phyloP scores from a whole-genome alignment of 495 filamentous ascomycete genomes.

The Cercophora samala region DNA sequence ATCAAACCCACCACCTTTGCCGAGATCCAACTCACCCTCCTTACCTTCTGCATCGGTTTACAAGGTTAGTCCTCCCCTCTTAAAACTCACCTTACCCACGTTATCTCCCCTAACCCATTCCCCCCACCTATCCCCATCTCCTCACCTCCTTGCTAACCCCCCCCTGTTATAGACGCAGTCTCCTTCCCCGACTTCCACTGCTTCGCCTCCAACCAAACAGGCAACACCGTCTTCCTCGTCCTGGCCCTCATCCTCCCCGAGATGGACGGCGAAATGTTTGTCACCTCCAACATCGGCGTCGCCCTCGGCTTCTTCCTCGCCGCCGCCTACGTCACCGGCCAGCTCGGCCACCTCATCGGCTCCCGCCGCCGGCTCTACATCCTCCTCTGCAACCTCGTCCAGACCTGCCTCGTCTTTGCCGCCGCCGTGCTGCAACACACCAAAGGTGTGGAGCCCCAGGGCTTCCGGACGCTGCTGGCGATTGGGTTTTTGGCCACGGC shows the following conservation, averaged over 20 bases:
- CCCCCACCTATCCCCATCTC: background rate
- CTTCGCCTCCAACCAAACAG: slow-evolving; percentile 65
- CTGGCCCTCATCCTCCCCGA: slow-evolving; percentile 52
- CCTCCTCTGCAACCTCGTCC: slow-evolving; percentile 48
- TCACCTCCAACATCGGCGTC: slow-evolving; percentile 50
- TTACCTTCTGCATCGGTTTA: slow-evolving; percentile 44
- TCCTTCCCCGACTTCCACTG: slow-evolving; percentile 61
- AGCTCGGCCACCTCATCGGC: slow-evolving; percentile 53
- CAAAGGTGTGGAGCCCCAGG: slow-evolving; percentile 32
- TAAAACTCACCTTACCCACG: background rate
- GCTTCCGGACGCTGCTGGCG: slow-evolving; percentile 39
- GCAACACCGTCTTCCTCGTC: slow-evolving; percentile 58
- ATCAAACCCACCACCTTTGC: slow-evolving; percentile 37
- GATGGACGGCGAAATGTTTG: slow-evolving; percentile 46
- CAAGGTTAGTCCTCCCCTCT: slow-evolving; percentile 27
- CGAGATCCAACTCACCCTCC: slow-evolving; percentile 42
- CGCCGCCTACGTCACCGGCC: slow-evolving; percentile 53
- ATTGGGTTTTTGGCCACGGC: slow-evolving; percentile 54
- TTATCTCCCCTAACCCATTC: background rate
- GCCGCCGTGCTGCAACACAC: slow-evolving; percentile 49
- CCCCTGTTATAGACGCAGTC: slow-evolving; percentile 49
- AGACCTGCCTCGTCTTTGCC: slow-evolving; percentile 53
- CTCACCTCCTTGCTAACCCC: background rate
- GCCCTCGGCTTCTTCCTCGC: slow-evolving; percentile 55
- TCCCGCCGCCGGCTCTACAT: slow-evolving; percentile 51